phyloP scores from a whole-genome alignment of 2,329 filamentous ascomycete genomes.

The Calonectria pauciramosa region DNA sequence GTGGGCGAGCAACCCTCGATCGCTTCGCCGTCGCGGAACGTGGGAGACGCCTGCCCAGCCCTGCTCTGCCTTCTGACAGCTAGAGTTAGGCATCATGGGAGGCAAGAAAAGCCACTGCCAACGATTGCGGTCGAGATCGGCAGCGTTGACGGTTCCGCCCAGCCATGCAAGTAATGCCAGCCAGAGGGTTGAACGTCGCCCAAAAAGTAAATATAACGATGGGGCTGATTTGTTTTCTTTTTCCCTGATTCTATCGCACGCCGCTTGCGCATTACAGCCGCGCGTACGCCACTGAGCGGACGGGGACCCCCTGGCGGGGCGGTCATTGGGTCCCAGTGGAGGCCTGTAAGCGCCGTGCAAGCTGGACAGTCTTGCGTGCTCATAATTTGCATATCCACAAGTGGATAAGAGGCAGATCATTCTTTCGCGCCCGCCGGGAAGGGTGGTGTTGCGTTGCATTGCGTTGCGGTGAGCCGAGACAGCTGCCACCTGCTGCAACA shows the following conservation, averaged over 20 bases:
- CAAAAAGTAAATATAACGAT: constrained; percentile 5
- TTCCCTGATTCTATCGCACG: constrained; percentile 12
- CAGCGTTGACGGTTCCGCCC: neutral
- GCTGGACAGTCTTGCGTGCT: neutral
- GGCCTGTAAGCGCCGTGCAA: constrained; percentile 21
- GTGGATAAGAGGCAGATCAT: neutral
- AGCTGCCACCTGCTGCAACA: constrained; percentile 5
- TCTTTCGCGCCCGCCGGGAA: constrained; percentile 11
- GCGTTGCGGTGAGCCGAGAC: constrained; percentile 12
- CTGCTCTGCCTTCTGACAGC: neutral
- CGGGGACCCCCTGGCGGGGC: neutral
- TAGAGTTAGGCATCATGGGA: neutral
- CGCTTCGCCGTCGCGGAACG: too few species aligned
- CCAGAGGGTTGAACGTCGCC: neutral
- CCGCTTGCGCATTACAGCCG: constrained; percentile 1
- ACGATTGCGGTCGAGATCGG: neutral
- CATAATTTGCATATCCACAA: neutral
- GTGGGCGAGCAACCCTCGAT: neutral
- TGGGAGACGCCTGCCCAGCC: neutral
- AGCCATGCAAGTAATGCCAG: constrained; percentile 6
- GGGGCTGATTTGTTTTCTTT: constrained; percentile 10
- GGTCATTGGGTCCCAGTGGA: constrained; percentile 22
- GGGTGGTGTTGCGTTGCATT: constrained; percentile 6
- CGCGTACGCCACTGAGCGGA: neutral
- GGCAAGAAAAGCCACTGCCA: neutral